Evolutionary conservation across 2,329 filamentous ascomycete genomes (phyloP), one percentile per base, ranked within the genome.

Genomic region (Coleophoma crateriformis): DNA sequence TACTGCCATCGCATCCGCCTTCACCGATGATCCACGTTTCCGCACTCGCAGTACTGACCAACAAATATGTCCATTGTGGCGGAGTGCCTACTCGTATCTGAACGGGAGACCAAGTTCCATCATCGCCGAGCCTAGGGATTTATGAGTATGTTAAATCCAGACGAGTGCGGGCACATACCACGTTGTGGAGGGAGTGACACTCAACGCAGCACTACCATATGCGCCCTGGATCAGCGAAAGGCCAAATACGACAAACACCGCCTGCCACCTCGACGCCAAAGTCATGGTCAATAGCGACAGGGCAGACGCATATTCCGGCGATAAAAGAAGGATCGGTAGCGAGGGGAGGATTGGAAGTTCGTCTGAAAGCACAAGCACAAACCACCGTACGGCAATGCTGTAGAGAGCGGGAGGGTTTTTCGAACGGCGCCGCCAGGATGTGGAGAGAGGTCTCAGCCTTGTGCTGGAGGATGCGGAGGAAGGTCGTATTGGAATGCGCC

Each of bases 51-150:
- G 85, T 90, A 60, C 84, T 88, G 46, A 84, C 74, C 12, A 79
- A 70, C 46, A 83, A 74, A 55, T 78, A 76, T 33, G 82, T 69
- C 49, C 69, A 67, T 60, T 81, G 76, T 20, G 66, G 63, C 13
- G 79, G 77, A 7, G 67, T 70, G 46, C 82, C 82, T 17, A 78
- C 73, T 58, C 70, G 77, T 52, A 90, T 71, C 12, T 72, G 73
- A 55, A 88, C 81, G 7, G 84, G 80, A 14, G 85, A 89, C 87
- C 87, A 91, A 54, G 76, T 76, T 10, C 85, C 85, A 62, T 88
- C 85, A 55, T 78, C 74, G 44, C 82, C 82, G 53, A 79, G 75
- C 80, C 79, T 82, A 48, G 12, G 27, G 6, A 27, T 27, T 27
- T 10, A 27, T 27, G 27, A 27, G 27, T 27, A 27, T 7, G 27